A percentile compares a stretch with the other conserved stretches of the same genome.
These are phyloP conservation scores for Platanthera zijinensis DNA, from an alignment of 106 monocot genomes.

Conservation along the genomic window DNA sequence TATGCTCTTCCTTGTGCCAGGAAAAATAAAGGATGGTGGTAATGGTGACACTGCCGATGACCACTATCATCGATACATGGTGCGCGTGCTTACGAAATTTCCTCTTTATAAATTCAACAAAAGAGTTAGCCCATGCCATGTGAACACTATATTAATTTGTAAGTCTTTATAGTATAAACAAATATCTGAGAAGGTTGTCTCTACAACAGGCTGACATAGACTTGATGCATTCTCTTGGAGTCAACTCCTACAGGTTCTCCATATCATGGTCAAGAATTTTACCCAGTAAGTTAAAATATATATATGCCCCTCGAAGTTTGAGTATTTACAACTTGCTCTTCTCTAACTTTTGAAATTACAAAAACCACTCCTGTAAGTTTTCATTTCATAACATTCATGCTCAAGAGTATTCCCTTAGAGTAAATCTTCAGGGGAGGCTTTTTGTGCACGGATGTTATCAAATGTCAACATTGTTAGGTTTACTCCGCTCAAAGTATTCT, in stretches of 20 bases:
- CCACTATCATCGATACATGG: slow-evolving; percentile 20
- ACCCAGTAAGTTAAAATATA: slow-evolving; percentile 12
- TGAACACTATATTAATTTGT: no score
- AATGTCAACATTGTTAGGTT: no score
- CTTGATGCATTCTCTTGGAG: slow-evolving; percentile 21
- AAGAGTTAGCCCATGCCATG: no score
- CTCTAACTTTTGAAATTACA: no score
- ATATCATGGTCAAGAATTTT: slow-evolving; percentile 24
- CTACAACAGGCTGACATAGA: slow-evolving; percentile 13
- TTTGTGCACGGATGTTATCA: no score
- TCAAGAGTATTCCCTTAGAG: no score
- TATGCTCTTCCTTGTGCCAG: slow-evolving; percentile 3
- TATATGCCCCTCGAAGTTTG: no score
- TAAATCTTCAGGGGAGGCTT: no score
- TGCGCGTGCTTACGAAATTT: not conserved
- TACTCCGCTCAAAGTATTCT: no score
- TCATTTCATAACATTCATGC: no score
- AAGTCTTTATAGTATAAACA: not conserved
- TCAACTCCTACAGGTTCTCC: slow-evolving; percentile 26
- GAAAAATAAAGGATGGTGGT: slow-evolving; percentile 28
- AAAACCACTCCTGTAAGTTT: no score
- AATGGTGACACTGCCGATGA: slow-evolving; percentile 20
- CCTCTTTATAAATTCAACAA: not conserved
- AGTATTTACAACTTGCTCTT: no score
- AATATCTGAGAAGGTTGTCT: not conserved